Evolutionary conservation across 2,329 filamentous ascomycete genomes (phyloP).

Genomic region (Colletotrichum incanum): DNA sequence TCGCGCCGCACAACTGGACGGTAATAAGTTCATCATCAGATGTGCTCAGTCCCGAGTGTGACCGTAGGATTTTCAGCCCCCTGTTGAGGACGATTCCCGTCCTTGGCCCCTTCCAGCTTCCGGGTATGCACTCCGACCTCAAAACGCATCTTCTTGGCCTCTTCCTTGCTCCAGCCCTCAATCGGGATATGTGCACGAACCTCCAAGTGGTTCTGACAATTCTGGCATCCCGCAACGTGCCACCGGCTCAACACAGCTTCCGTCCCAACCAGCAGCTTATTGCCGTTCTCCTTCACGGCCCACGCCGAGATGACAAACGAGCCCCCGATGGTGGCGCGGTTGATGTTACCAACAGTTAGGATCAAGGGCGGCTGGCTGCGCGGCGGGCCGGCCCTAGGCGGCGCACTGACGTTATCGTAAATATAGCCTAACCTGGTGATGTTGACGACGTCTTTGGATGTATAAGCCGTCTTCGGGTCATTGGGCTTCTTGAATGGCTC

Average conservation of each 20-base stretch:
- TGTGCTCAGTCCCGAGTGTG: not conserved
- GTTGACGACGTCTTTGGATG: slow-evolving; percentile 20
- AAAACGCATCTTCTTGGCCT: slow-evolving; percentile 1
- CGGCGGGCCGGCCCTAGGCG: not conserved
- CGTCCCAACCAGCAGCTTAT: slow-evolving; percentile 24
- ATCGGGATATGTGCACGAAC: slow-evolving; percentile 39
- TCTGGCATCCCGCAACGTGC: slow-evolving; percentile 46
- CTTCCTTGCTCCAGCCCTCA: slow-evolving; percentile 1
- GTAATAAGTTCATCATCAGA: not conserved
- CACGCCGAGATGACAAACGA: slow-evolving; percentile 47
- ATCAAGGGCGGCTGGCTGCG: not conserved
- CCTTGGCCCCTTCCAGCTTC: not conserved
- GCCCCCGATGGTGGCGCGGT: slow-evolving; percentile 44
- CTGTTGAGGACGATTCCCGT: not conserved
- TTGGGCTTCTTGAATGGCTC: slow-evolving; percentile 7
- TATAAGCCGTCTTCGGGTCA: not conserved
- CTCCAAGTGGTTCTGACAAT: slow-evolving; percentile 47
- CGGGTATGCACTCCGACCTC: slow-evolving; percentile 3
- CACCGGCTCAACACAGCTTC: slow-evolving; percentile 48
- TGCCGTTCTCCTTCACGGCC: slow-evolving; percentile 23
- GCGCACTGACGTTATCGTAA: slow-evolving; percentile 24
- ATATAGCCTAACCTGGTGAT: slow-evolving; percentile 42
- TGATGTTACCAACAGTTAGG: slow-evolving; percentile 42
- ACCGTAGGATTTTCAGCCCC: not conserved
- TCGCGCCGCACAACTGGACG: not conserved